Conservation (phyloP, 1,284 basidiomycete species). For the Moniliophthora roreri region DNA sequence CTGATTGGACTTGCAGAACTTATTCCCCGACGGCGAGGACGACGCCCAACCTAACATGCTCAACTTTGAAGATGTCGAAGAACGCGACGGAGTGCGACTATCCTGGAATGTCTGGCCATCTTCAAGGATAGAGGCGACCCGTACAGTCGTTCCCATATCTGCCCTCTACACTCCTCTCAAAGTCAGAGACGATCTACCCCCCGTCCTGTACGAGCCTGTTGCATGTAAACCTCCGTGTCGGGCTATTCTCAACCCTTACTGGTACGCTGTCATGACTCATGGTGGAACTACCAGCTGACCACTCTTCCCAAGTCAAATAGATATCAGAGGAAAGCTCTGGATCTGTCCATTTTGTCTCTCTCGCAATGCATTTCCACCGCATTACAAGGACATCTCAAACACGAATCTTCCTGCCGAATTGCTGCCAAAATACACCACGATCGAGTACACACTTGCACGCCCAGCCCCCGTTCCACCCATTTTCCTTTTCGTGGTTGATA, state of each 20-base stretch:
- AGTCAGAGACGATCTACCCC: constrained; percentile 91
- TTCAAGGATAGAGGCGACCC: constrained; percentile 94
- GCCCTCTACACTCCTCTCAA: constrained; percentile 98
- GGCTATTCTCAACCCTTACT: constrained; percentile 97
- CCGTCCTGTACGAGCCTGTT: constrained; percentile 97
- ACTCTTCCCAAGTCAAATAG: constrained; percentile 82
- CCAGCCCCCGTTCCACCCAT: constrained; percentile 92
- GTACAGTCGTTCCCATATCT: constrained; percentile 97
- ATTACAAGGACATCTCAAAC: constrained; percentile 98
- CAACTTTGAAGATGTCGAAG: constrained; percentile 56
- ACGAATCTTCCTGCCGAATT: constrained; percentile 96
- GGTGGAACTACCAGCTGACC: constrained; percentile 11
- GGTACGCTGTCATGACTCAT: constrained; percentile 48
- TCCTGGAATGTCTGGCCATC: constrained; percentile 99
- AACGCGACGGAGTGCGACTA: constrained; percentile 72
- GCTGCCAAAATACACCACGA: constrained; percentile 97
- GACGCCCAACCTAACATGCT: constrained; percentile 10
- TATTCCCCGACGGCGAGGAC: constrained; percentile 1
- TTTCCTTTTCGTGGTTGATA: constrained; percentile 97
- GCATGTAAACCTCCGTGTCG: constrained; percentile 98
- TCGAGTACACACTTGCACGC: constrained; percentile 95
- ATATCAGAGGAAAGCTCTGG: constrained; percentile 98
- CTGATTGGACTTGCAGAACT: not conserved
- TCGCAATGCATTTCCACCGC: constrained; percentile 95
- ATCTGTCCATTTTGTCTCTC: constrained; percentile 98